Evolutionary conservation across 305 asterid species (phyloP).

Genomic region (Striga hermonthica): DNA sequence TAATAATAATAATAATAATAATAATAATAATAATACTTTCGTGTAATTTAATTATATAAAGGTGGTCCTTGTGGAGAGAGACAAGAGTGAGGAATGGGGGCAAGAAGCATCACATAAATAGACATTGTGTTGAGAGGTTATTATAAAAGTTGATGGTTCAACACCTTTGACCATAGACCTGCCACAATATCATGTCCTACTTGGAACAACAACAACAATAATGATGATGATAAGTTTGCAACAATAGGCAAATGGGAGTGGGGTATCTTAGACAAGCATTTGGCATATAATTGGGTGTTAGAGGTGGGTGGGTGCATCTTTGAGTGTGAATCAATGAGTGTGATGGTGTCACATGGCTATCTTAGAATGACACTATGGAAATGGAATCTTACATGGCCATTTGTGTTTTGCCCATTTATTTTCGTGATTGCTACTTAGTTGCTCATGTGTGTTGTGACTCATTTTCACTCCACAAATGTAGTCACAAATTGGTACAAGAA

Average conservation of each 20-base stretch:
- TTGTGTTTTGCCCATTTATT: not conserved
- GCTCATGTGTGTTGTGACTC: conserved; percentile 9
- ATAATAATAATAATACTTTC: not conserved
- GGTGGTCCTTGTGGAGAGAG: conserved; percentile 12
- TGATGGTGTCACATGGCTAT: not conserved
- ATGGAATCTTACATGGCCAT: conserved; percentile 27
- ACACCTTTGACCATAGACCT: conserved; percentile 43
- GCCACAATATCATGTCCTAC: conserved; percentile 24
- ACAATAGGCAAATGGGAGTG: not conserved
- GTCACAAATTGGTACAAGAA: not conserved
- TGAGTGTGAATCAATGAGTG: not conserved
- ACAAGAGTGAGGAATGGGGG: conserved; percentile 1
- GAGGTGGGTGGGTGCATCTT: not conserved
- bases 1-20: not conserved
- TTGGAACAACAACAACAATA: no score
- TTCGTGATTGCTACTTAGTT: conserved; percentile 11
- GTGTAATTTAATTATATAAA: not conserved
- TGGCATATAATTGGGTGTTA: no score
- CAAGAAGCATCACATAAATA: not conserved
- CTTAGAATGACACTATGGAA: conserved; percentile 8
- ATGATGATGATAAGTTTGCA: not conserved
- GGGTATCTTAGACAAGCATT: not conserved
- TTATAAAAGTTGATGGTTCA: conserved; percentile 36
- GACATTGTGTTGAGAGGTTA: conserved; percentile 8
- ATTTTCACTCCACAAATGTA: conserved; percentile 19